These are phyloP conservation scores for Trichoderma atroviride DNA, from an alignment of 2,329 filamentous ascomycete species.

Conservation along the genomic window DNA sequence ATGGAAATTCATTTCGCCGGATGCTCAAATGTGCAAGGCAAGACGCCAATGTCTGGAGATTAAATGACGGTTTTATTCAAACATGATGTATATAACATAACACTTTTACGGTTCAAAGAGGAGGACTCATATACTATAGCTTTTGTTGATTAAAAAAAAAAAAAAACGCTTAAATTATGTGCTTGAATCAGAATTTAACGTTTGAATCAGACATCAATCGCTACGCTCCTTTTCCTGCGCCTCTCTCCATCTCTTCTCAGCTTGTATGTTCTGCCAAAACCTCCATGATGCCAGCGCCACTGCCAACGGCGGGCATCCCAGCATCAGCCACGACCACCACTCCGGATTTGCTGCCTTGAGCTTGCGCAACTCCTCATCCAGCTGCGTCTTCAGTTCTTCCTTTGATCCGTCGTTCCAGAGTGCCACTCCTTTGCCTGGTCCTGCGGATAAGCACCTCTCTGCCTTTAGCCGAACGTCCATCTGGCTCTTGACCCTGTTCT, in stretches of 20 bases:
- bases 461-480: conserved; percentile 85
- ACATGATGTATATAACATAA: no score
- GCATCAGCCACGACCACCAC: conserved; percentile 81
- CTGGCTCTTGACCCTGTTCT: conserved; percentile 84
- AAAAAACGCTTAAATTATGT: neutral
- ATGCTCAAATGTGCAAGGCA: neutral
- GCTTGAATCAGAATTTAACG: neutral
- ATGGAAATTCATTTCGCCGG: conserved; percentile 19
- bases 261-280: conserved; percentile 70
- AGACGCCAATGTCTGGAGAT: no score
- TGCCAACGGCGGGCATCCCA: conserved; percentile 74
- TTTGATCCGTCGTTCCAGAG: conserved; percentile 86
- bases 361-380: conserved; percentile 66
- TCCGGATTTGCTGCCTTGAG: conserved; percentile 66
- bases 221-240: conserved; percentile 50
- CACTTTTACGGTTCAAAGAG: no score
- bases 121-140: no score
- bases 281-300: conserved; percentile 69
- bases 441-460: conserved; percentile 68
- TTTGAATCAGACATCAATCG: neutral
- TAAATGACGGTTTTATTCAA: no score
- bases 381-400: conserved; percentile 67
- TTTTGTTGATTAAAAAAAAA: no score
- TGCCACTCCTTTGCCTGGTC: conserved; percentile 69
- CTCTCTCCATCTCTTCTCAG: conserved; percentile 70